Percentiles rank a stretch among this genome's conserved stretches.
Conservation (phyloP, 495 filamentous ascomycete genomes). For the Podospora didyma region DNA sequence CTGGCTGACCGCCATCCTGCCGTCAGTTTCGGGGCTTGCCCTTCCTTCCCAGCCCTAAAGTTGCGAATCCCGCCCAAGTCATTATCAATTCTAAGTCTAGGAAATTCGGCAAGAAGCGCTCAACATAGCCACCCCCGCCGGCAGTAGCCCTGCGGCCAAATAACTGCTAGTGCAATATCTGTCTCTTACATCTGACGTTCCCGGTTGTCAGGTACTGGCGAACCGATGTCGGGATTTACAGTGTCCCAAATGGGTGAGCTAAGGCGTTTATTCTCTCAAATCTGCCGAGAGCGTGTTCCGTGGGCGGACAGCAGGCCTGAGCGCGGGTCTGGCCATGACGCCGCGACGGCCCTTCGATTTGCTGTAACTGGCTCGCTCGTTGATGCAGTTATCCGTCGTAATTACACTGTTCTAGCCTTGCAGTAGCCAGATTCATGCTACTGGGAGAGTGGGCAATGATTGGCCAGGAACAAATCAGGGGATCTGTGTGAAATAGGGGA, state of each 20-base stretch:
- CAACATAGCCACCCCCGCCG: not conserved
- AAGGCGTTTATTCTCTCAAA: not conserved
- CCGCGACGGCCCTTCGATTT: not conserved
- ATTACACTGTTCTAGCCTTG: constrained; percentile 1
- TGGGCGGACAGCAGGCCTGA: too few relatives aligned
- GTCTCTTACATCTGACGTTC: not conserved
- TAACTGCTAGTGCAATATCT: not conserved
- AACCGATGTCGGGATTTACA: not conserved
- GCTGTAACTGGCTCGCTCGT: constrained; percentile 1
- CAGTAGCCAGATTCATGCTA: constrained; percentile 1
- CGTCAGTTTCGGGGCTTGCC: not conserved
- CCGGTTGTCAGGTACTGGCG: not conserved
- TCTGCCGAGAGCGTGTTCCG: not conserved
- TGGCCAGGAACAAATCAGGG: constrained; percentile 6
- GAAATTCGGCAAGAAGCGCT: not conserved
- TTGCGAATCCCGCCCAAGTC: not conserved
- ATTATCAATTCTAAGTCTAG: not conserved
- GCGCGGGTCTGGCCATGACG: not conserved
- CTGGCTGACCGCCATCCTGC: not conserved
- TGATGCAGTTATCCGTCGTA: constrained; percentile 8
- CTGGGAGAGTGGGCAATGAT: constrained; percentile 12
- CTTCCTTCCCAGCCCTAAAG: not conserved
- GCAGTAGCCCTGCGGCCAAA: not conserved
- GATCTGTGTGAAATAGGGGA: constrained; percentile 20
- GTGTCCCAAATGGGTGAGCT: not conserved